Evolutionary conservation across 2,329 filamentous ascomycete genomes (phyloP), one percentile per base, ranked within the genome.

Genomic region (Phaeosphaeriaceae sp.): DNA sequence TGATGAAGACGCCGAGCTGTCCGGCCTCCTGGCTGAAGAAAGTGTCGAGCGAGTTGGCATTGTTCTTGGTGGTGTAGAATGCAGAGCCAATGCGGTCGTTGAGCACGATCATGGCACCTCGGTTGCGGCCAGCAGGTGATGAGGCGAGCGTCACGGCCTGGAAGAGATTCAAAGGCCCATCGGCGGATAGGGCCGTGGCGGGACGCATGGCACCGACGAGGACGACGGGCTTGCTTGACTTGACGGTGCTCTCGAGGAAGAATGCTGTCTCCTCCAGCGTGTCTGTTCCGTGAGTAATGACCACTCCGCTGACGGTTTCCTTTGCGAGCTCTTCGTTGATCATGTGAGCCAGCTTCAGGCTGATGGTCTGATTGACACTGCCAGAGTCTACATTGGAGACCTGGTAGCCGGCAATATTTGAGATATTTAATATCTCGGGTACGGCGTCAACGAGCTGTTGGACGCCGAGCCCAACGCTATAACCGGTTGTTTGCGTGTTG

Each of bases 261-360:
- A 89, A 88, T 9, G 86, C 84, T 0, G 84, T 84, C 72, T 89
- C 87, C 66, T 89, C 87, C 1, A 89, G 78, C 0, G 85, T 88
- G 66, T 90, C 88, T 9, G 88, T 89, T 48, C 88, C 87, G 65
- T 89, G 87, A 0, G 87, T 89, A 53, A 90, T 77, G 6, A 89
- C 84, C 7, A 83, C 84, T 36, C 86, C 74, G 10, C 72, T 65
- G 41, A 81, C 72, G 1, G 77, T 75, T 0, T 71, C 68, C 56
- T 78, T 79, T 24, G 81, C 79, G 3, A 87, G 76, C 54, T 84
- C 83, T 13, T 67, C 65, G 54, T 84, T 82, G 52, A 87, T 82
- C 54, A 78, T 74, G 22, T 82, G 76, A 6, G 81, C 78, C 36
- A 88, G 67, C 24, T 76, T 78, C 20, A 86, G 75, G 33, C 84